Conservation (phyloP, 257 asterid genomes). For the Rehmannia glutinosa region DNA sequence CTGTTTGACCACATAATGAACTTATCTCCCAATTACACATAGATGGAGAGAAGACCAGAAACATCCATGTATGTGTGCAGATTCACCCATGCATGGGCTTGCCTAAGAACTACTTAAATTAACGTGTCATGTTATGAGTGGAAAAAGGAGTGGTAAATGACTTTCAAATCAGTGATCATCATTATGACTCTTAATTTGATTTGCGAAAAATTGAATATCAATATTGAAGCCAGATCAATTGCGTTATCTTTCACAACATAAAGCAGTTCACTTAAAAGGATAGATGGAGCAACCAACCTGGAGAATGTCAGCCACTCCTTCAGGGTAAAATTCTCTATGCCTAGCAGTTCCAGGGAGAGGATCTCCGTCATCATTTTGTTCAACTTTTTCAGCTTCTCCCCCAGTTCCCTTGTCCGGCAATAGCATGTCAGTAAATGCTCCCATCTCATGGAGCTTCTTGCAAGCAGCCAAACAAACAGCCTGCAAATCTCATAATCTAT, state of each 20-base stretch:
- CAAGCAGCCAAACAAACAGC: conserved; percentile 99
- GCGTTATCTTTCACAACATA: not conserved
- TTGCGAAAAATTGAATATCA: not conserved
- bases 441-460: conserved; percentile 99
- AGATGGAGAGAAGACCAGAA: not conserved
- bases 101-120: not conserved
- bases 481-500: conserved; percentile 35
- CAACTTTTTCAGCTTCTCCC: conserved; percentile 63
- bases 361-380: conserved; percentile 85
- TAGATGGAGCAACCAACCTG: conserved; percentile 50
- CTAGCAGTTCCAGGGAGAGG: conserved; percentile 97
- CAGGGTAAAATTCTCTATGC: conserved; percentile 99
- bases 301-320: conserved; percentile 92
- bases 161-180: not conserved
- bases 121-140: not conserved
- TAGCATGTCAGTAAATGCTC: conserved; percentile 99
- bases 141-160: not conserved
- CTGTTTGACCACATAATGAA: too few species aligned
- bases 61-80: not conserved
- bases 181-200: not conserved
- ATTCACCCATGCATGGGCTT: not conserved
- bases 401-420: conserved; percentile 96
- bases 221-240: conserved; percentile 12
- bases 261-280: conserved; percentile 9
- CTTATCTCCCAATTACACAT: not conserved